Evolutionary conservation across 2,329 filamentous ascomycete genomes (phyloP).

Genomic region (Cercospora sp.): DNA sequence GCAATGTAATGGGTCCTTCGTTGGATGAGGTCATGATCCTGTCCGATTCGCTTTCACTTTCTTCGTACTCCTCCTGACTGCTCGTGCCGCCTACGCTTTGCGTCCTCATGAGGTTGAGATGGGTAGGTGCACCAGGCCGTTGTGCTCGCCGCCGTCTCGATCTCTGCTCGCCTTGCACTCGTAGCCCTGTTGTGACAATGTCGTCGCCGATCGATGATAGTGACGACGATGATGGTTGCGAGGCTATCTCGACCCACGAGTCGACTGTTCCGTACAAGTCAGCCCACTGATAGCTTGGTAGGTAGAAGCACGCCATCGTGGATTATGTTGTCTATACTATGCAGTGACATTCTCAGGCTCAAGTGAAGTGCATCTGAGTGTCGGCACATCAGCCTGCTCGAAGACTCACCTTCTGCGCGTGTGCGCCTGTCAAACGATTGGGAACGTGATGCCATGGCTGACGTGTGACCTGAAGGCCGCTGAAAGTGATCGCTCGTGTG

Average conservation of each 20-base stretch:
- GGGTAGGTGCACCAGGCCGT: constrained; percentile 44
- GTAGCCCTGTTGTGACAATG: constrained; percentile 84
- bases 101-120: constrained; percentile 47
- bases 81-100: constrained; percentile 55
- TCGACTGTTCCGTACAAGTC: constrained; percentile 55
- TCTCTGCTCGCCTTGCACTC: constrained; percentile 67
- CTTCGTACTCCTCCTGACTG: constrained; percentile 92
- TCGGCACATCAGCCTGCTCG: neutral
- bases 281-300: constrained; percentile 29
- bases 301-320: constrained; percentile 28
- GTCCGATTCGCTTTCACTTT: constrained; percentile 89
- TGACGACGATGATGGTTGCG: constrained; percentile 90
- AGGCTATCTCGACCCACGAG: constrained; percentile 94
- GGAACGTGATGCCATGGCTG: constrained; percentile 33
- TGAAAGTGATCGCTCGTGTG: constrained; percentile 28
- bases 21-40: constrained; percentile 64
- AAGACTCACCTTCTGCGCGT: constrained; percentile 35
- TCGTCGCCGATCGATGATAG: constrained; percentile 82
- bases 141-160: constrained; percentile 56
- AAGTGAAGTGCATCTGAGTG: neutral
- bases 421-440: constrained; percentile 35
- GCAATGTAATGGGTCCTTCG: constrained; percentile 51
- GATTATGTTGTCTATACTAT: neutral
- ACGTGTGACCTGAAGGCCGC: constrained; percentile 29
- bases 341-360: neutral